These are phyloP conservation scores for Tephrocybe sp. DNA, from an alignment of 768 basidiomycete species.

Conservation along the genomic window DNA sequence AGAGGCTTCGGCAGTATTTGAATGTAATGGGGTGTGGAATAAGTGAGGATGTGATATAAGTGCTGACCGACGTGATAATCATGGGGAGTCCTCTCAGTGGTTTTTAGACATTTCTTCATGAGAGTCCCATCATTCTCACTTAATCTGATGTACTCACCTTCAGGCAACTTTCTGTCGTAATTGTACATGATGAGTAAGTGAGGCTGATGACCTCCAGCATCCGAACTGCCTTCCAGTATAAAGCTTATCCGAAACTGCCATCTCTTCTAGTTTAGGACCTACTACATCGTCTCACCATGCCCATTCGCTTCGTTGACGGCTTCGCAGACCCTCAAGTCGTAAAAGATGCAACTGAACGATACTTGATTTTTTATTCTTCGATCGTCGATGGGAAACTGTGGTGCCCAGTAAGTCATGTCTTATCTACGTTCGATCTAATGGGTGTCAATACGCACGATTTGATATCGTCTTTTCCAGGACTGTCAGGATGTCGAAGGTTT, in stretches of 20 bases:
- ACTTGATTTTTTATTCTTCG: slow-evolving; percentile 72
- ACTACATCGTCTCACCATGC: slow-evolving; percentile 50
- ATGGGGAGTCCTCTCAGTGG: no score
- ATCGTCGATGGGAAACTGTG: slow-evolving; percentile 61
- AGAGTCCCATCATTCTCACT: no score
- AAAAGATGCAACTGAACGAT: slow-evolving; percentile 44
- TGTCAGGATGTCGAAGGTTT: slow-evolving; percentile 61
- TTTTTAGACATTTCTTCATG: no score
- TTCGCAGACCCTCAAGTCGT: slow-evolving; percentile 37
- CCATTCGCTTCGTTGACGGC: slow-evolving; percentile 40
- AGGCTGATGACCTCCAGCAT: not conserved
- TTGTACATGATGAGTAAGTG: not conserved
- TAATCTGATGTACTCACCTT: no score
- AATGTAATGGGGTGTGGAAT: no score
- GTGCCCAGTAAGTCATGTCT: slow-evolving; percentile 75
- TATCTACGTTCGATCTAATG: no score
- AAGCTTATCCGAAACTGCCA: not conserved
- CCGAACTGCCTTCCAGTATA: no score
- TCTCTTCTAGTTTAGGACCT: not conserved
- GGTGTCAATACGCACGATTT: no score
- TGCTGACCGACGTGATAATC: no score
- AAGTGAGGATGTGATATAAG: no score
- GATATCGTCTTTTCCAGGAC: slow-evolving; percentile 58
- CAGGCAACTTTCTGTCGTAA: not conserved
- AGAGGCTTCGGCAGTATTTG: no score